Conservation (phyloP, 1,284 basidiomycete genomes). For the Microbotryomycetes sp. region DNA sequence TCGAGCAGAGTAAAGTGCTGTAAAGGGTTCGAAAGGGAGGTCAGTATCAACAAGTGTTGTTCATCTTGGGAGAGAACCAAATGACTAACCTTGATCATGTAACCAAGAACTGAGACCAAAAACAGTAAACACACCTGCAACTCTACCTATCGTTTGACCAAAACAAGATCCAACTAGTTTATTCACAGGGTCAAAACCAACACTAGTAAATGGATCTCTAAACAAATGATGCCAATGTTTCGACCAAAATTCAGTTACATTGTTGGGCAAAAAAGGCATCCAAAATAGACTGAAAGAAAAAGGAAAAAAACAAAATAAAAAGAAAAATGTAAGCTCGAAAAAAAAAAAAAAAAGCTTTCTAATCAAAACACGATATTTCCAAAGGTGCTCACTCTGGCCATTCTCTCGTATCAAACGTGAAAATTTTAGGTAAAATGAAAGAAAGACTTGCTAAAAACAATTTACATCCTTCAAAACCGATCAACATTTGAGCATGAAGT, state of each 20-base stretch:
- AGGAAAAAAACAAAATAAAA: too few relatives aligned
- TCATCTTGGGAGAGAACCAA: not conserved
- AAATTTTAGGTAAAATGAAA: not conserved
- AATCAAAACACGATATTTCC: too few relatives aligned
- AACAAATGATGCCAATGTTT: not conserved
- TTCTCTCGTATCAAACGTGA: not conserved
- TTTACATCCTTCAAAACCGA: constrained; percentile 13
- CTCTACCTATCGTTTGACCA: constrained; percentile 1
- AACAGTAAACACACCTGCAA: constrained; percentile 12
- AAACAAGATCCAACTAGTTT: not conserved
- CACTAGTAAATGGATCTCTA: constrained; percentile 5
- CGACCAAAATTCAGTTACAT: constrained; percentile 16
- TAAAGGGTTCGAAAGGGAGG: too few relatives aligned
- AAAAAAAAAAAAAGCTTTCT: too few relatives aligned
- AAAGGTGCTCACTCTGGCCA: not conserved
- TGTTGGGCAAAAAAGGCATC: constrained; percentile 12
- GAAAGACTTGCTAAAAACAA: not conserved
- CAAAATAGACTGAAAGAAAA: too few relatives aligned
- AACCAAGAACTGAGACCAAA: constrained; percentile 17
- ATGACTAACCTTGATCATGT: constrained; percentile 21
- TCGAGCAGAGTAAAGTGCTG: constrained; percentile 20
- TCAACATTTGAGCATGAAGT: constrained; percentile 21
- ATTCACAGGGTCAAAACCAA: constrained; percentile 10
- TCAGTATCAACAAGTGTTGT: too few relatives aligned
- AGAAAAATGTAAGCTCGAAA: too few relatives aligned